Evolutionary conservation across 1,284 basidiomycete genomes (phyloP).

Genomic region (Cronartium quercuum): DNA sequence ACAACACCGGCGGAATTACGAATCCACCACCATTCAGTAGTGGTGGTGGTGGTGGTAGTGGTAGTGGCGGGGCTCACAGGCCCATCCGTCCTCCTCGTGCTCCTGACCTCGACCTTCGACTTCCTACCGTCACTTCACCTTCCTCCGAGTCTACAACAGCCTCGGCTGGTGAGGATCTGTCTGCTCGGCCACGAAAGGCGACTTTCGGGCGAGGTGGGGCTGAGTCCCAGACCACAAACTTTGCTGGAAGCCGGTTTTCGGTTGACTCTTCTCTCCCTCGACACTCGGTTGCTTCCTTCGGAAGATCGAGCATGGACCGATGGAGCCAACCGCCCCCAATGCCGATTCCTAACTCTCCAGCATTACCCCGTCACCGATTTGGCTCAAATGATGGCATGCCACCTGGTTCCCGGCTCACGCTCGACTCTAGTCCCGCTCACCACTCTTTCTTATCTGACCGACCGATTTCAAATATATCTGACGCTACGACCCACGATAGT

Average conservation of each 20-base stretch:
- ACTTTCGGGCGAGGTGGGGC: no score
- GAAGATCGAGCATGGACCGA: background rate
- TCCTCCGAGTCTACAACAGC: background rate
- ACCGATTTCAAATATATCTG: constrained; percentile 3
- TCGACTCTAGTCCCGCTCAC: background rate
- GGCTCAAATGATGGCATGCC: background rate
- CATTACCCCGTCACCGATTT: background rate
- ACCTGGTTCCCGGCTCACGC: background rate
- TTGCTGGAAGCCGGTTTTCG: background rate
- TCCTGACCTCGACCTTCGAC: constrained; percentile 26
- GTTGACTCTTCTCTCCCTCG: background rate
- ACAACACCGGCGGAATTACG: background rate
- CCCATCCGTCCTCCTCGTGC: constrained; percentile 29
- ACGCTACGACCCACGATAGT: constrained; percentile 24
- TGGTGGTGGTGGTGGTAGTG: no score
- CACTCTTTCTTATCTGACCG: background rate
- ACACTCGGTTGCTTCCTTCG: background rate
- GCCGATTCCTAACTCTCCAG: background rate
- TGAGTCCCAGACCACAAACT: background rate
- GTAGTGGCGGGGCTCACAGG: background rate
- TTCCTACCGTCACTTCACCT: background rate
- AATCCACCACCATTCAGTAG: constrained; percentile 1
- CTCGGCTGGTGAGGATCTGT: background rate
- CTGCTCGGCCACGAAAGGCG: no score
- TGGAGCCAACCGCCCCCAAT: constrained; percentile 1